Conservation (phyloP, 202 grass and related monocot species). For the Zoysia matrella region DNA sequence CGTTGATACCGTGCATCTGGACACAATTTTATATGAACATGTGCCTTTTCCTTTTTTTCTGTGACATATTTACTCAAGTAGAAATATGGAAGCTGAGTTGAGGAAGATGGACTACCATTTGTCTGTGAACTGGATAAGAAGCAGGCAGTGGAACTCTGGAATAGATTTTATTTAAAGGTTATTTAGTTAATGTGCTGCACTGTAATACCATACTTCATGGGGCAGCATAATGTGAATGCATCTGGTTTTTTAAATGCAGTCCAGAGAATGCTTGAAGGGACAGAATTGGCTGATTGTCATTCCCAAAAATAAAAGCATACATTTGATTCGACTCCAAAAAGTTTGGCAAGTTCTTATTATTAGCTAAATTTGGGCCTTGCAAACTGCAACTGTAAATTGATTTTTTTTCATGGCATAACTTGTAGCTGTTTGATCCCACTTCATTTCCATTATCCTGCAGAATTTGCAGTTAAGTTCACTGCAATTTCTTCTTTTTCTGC, state of each 20-base stretch:
- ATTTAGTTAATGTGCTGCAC: background rate
- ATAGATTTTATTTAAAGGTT: background rate
- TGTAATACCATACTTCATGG: background rate
- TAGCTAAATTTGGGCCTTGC: background rate
- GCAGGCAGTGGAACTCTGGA: background rate
- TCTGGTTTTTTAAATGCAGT: background rate
- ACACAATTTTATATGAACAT: background rate
- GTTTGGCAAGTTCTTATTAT: background rate
- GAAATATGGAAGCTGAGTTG: background rate
- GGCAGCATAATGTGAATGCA: background rate
- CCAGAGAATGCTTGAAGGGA: background rate
- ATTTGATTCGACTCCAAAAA: background rate
- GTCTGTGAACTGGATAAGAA: background rate
- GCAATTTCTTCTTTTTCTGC: background rate
- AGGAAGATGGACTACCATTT: background rate
- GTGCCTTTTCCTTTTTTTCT: background rate
- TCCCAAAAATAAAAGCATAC: background rate
- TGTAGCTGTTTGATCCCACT: background rate
- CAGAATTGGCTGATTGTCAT: background rate
- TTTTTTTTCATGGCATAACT: background rate
- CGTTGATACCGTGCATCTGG: background rate
- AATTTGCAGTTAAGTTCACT: background rate
- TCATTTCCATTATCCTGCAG: background rate
- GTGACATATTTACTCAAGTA: background rate
- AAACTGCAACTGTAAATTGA: background rate